phyloP scores from a whole-genome alignment of 768 basidiomycete species.

The Tephrocybe sp. region DNA sequence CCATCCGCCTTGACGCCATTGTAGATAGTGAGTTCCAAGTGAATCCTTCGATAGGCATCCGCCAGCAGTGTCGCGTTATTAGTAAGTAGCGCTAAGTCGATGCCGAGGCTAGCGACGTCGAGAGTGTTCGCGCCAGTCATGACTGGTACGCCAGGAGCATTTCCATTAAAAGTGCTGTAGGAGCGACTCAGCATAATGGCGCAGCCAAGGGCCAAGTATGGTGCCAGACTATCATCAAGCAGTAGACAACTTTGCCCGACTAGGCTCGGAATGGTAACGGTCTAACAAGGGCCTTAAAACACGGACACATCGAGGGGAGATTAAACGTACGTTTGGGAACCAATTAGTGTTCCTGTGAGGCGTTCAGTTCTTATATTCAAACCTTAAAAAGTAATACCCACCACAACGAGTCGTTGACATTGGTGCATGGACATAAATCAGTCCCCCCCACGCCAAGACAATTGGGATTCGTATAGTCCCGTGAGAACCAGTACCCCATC shows the following conservation, averaged over 20 bases:
- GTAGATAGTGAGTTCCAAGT: constrained; percentile 51
- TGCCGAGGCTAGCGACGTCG: constrained; percentile 64
- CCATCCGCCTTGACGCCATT: constrained; percentile 56
- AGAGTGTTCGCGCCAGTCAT: constrained; percentile 67
- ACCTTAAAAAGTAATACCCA: too few relatives aligned
- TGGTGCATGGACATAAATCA: constrained; percentile 52
- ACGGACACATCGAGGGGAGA: not conserved
- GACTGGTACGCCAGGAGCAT: constrained; percentile 41
- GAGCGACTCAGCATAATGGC: constrained; percentile 49
- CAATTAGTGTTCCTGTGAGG: constrained; percentile 70
- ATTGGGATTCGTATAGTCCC: constrained; percentile 52
- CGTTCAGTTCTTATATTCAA: not conserved
- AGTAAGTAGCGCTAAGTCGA: constrained; percentile 46
- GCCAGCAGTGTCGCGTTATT: constrained; percentile 44
- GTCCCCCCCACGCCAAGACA: constrained; percentile 60
- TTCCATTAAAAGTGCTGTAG: constrained; percentile 31
- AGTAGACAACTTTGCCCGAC: constrained; percentile 60
- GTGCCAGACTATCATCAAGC: constrained; percentile 45
- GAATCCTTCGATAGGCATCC: constrained; percentile 52
- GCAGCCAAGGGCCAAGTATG: constrained; percentile 43
- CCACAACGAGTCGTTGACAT: constrained; percentile 44
- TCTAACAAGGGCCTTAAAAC: constrained; percentile 37
- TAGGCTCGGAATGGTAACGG: constrained; percentile 60
- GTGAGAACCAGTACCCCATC: constrained; percentile 64
- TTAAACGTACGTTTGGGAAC: constrained; percentile 53